Evolutionary conservation across 225 moss, liverwort and hornwort species (phyloP), one percentile per base, ranked within the genome.

Genomic region (Neckera pumila): DNA sequence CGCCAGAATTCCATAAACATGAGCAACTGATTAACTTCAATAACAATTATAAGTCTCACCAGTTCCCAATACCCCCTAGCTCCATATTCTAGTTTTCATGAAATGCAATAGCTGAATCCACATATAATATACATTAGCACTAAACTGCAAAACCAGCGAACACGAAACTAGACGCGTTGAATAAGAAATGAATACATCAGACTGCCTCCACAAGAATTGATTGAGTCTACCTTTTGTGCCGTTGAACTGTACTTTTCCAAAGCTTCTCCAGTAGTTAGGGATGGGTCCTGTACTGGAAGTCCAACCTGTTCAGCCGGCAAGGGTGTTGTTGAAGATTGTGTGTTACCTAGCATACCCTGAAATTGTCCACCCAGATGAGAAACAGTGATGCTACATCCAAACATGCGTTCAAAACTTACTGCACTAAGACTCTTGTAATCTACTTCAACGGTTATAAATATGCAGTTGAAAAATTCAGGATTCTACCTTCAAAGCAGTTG

Each of bases 201-300:
- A 86, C 79, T 84, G 64, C 80, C 60, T 58, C 36, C 74, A 86
- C 40, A 66, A 91, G 74, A 69, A 75, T 30, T 63, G 53, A 51
- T 83, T 65, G 53, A 84, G 45, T 26, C 84, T 93, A 97, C 97
- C 97, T 96, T 96, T 56, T 96, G 97, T 57, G 93, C 92, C 42
- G 92, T 93, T 71, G 92, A 80, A 86, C 86, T 95, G 90, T 94
- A 97, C 90, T 95, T 96, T 64, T 97, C 96, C 87, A 97, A 92
- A 70, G 94, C 96, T 83, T 97, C 97, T 87, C 97, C 96, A 76
- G 96, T 96, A 40, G 88, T 93, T 58, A 96, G 79, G 17, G 95
- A 95, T 83, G 93, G 94, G 54, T 97, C 97, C 73, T 91, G 91
- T 84, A 83, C 80, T 87, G 95, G 54, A 70, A 89, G 82, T 74